Percentiles rank a stretch among this genome's conserved stretches.
Conservation (phyloP, 768 basidiomycete species). For the Mycena pura region DNA sequence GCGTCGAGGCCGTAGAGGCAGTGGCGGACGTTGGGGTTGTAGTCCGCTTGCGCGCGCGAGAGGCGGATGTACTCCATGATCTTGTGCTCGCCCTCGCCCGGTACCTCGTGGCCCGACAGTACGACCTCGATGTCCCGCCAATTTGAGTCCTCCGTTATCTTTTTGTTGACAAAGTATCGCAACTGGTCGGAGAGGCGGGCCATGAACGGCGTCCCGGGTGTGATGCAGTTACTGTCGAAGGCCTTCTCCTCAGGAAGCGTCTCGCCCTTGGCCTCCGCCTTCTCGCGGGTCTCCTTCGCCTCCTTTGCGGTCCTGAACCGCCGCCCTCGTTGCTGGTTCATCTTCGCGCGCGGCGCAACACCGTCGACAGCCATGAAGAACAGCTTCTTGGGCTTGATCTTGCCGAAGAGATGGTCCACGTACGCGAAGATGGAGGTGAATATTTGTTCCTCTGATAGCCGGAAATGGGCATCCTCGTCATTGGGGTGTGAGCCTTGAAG, state of each 20-base stretch:
- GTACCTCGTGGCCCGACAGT: conserved; percentile 96
- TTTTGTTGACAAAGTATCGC: conserved; percentile 97
- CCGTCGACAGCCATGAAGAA: conserved; percentile 99
- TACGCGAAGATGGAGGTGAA: conserved; percentile 97
- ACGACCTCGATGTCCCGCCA: conserved; percentile 94
- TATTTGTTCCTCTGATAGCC: conserved; percentile 95
- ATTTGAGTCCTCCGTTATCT: conserved; percentile 95
- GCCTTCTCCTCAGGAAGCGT: conserved; percentile 92
- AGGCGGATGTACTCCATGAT: conserved; percentile 99
- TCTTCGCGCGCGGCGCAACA: conserved; percentile 96
- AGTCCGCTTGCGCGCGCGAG: conserved; percentile 92
- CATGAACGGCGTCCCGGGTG: conserved; percentile 98
- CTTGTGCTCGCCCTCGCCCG: conserved; percentile 99
- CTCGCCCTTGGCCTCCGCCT: conserved; percentile 89
- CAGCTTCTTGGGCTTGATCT: conserved; percentile 96
- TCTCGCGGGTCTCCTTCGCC: conserved; percentile 84
- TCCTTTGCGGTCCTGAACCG: conserved; percentile 96
- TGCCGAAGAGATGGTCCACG: conserved; percentile 94
- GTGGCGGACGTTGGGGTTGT: conserved; percentile 96
- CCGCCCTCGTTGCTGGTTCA: conserved; percentile 97
- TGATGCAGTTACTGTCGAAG: conserved; percentile 99
- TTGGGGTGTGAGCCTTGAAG: conserved; percentile 88
- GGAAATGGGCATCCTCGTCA: conserved; percentile 94
- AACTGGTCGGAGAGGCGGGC: conserved; percentile 88
- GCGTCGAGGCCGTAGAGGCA: conserved; percentile 99